These are phyloP conservation scores for Collariella sp. DNA, from an alignment of 495 filamentous ascomycete species.

Conservation along the genomic window DNA sequence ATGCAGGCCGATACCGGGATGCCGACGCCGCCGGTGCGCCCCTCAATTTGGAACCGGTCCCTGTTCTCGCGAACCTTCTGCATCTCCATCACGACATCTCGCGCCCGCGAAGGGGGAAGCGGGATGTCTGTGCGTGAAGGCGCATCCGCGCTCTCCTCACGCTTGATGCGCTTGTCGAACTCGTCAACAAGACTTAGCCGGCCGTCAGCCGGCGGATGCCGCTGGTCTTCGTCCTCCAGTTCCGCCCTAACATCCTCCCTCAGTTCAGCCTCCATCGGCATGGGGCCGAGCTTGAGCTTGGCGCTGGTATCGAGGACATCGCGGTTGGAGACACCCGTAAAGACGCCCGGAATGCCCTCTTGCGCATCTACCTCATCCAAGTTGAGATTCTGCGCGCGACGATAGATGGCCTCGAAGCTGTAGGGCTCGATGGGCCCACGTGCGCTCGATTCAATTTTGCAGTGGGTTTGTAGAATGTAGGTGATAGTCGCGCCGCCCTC, in stretches of 20 bases:
- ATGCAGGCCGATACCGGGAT: conserved; percentile 80
- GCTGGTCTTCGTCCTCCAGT: conserved; percentile 67
- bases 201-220: conserved; percentile 57
- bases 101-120: conserved; percentile 71
- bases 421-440: conserved; percentile 67
- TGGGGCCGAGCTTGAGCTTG: conserved; percentile 63
- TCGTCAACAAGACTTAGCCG: conserved; percentile 61
- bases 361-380: conserved; percentile 69
- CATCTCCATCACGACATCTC: conserved; percentile 89
- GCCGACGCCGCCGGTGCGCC: conserved; percentile 69
- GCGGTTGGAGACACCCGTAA: conserved; percentile 73
- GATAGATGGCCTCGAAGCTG: conserved; percentile 74
- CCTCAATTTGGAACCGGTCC: conserved; percentile 76
- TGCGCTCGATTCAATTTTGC: conserved; percentile 63
- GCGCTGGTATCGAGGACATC: conserved; percentile 50
- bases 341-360: conserved; percentile 88
- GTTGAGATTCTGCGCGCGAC: conserved; percentile 40
- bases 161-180: conserved; percentile 77
- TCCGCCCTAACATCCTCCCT: conserved; percentile 75
- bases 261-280: conserved; percentile 70
- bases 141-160: conserved; percentile 77
- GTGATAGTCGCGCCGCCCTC: conserved; percentile 70
- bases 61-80: conserved; percentile 90
- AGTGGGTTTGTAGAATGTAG: conserved; percentile 62
- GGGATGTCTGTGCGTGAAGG: conserved; percentile 71